phyloP scores from a whole-genome alignment of 2,329 filamentous ascomycete species.

The Pyricularia sp. region DNA sequence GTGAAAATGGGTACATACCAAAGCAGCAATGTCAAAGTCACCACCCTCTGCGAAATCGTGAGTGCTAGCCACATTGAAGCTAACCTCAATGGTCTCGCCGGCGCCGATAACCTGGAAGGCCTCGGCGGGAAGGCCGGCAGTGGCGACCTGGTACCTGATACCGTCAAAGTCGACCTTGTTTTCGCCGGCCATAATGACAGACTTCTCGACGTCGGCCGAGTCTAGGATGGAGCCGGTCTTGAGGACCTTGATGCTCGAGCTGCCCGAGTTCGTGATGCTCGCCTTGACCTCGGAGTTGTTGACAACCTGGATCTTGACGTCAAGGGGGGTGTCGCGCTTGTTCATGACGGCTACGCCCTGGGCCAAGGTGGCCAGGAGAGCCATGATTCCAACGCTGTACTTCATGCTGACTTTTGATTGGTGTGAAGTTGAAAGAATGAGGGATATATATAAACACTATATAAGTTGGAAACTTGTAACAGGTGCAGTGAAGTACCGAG shows the following conservation, averaged over 20 bases:
- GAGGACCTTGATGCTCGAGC: conserved; percentile 37
- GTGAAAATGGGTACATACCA: conserved; percentile 6
- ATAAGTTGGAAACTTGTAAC: neutral
- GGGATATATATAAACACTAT: neutral
- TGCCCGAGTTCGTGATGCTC: conserved; percentile 42
- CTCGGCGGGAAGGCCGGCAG: conserved; percentile 30
- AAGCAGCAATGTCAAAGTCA: conserved; percentile 43
- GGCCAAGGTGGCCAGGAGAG: conserved; percentile 23
- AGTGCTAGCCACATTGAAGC: conserved; percentile 45
- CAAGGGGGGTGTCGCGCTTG: conserved; percentile 30
- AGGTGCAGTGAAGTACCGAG: neutral
- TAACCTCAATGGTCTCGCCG: conserved; percentile 39
- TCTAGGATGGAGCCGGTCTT: conserved; percentile 46
- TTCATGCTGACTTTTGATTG: conserved; percentile 23
- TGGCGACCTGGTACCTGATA: conserved; percentile 39
- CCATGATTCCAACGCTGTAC: conserved; percentile 21
- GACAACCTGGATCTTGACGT: conserved; percentile 35
- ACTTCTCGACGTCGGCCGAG: conserved; percentile 41
- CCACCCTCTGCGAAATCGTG: conserved; percentile 44
- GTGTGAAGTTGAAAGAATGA: neutral
- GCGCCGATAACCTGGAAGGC: conserved; percentile 40
- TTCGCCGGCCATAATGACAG: conserved; percentile 24
- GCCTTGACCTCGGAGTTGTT: conserved; percentile 46
- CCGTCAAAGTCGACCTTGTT: conserved; percentile 42
- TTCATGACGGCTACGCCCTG: conserved; percentile 22